Base-by-base conservation (phyloP, 2,329 filamentous ascomycete species). In the Alternaria sp. region DNA sequence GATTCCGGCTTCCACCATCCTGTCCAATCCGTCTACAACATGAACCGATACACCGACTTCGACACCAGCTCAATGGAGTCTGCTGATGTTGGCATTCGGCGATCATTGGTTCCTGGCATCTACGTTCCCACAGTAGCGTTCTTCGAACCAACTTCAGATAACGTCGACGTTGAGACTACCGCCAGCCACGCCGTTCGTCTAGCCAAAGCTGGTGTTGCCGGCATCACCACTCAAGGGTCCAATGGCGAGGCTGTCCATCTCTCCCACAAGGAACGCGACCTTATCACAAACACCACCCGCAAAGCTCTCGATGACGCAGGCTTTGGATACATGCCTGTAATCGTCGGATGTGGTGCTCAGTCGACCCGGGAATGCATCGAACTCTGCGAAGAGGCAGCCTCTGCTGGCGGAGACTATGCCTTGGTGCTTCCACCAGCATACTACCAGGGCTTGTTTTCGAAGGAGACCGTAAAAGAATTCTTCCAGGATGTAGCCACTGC, bases 241-340 rank as follows among this genome's bases (percentile, higher is more conserved):
- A 95, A 95, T 75, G 92, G 92, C 72, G 92, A 96, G 82, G 91
- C 92, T 8, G 91, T 93, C 12, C 91, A 93, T 74, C 85, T 95
- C 32, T 89, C 89, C 46, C 89, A 90, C 71, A 83, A 86, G 23
- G 92, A 95, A 81, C 88, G 91, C 62, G 85, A 86, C 51, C 81
- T 87, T 55, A 88, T 95, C 71, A 93, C 90, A 7, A 82, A 83
- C 54, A 88, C 89, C 32, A 93, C 91, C 2, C 89, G 92, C 44
- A 85, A 86, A 65, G 90, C 91, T 13, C 84, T 94, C 47, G 87
- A 92, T 75, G 83, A 85, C 11, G 86, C 88, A 30, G 90, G 91
- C 3, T 92, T 87, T 79, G 75, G 83, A 1, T 81, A 86, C 67
- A 83, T 93, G 80, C 91, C 91, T 40, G 81, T 95, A 66, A 91